Conservation (phyloP, 805 yeast genomes). For the Cyberlindnera euphorbiiphila region DNA sequence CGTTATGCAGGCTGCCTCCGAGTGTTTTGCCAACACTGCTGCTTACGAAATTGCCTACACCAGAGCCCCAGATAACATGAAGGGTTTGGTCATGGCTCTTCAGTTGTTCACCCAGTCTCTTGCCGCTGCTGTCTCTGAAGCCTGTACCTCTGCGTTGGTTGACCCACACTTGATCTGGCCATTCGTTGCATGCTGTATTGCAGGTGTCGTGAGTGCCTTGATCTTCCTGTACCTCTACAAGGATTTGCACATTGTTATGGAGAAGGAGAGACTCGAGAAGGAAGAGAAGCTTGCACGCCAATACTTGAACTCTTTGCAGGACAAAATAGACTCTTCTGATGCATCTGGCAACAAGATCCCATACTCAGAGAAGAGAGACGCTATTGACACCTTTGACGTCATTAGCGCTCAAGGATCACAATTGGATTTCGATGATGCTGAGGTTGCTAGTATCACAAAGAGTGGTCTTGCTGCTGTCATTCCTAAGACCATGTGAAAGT, state of each 20-base stretch:
- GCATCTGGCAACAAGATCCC: no score
- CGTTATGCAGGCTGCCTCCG: constrained; percentile 67
- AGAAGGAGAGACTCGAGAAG: constrained; percentile 19
- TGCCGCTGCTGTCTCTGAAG: constrained; percentile 75
- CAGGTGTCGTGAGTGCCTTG: constrained; percentile 56
- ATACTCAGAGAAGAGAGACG: no score
- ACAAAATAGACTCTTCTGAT: no score
- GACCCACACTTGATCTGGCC: constrained; percentile 73
- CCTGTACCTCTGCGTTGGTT: constrained; percentile 59
- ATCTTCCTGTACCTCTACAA: constrained; percentile 40
- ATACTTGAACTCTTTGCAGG: constrained; percentile 9
- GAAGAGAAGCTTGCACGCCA: constrained; percentile 17
- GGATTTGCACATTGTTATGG: constrained; percentile 23
- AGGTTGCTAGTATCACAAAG: constrained; percentile 3
- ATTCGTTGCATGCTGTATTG: constrained; percentile 57
- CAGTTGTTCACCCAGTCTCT: constrained; percentile 71
- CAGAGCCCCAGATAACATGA: constrained; percentile 64
- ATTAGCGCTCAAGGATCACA: constrained; percentile 3
- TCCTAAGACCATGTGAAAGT: constrained; percentile 2
- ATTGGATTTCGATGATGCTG: constrained; percentile 1
- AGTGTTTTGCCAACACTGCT: constrained; percentile 75
- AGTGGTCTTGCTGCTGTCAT: constrained; percentile 4
- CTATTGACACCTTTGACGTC: no score
- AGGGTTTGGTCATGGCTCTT: constrained; percentile 41
- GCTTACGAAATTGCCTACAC: constrained; percentile 84